A percentile compares a stretch with the other conserved stretches of the same genome.
Conservation (phyloP, 192 early-diverging fungal species). For the Podila clonocystis region DNA sequence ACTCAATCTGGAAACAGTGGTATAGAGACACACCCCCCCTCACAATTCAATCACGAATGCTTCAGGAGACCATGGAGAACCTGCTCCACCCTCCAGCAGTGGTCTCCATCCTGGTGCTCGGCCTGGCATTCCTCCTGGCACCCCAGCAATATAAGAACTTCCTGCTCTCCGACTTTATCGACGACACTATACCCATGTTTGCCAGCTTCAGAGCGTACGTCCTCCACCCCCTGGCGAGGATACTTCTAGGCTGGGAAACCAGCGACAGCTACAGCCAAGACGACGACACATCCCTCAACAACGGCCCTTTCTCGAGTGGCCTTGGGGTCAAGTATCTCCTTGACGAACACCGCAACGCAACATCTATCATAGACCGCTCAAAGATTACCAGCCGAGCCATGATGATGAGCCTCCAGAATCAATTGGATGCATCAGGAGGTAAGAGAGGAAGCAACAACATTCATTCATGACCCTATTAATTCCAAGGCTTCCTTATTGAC, state of each 20-base stretch:
- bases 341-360: constrained; percentile 26
- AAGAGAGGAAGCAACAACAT: background rate
- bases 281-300: background rate
- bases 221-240: constrained; percentile 21
- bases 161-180: constrained; percentile 16
- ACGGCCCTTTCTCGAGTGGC: background rate
- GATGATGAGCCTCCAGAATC: constrained; percentile 23
- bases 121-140: constrained; percentile 24
- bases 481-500: background rate
- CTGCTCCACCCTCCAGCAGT: constrained; percentile 44
- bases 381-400: constrained; percentile 47
- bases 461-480: background rate
- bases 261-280: background rate
- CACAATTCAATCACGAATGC: constrained; percentile 7
- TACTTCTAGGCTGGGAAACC: constrained; percentile 33
- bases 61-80: constrained; percentile 40
- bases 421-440: constrained; percentile 5
- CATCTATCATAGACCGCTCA: constrained; percentile 19
- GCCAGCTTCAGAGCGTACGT: constrained; percentile 6
- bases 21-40: background rate
- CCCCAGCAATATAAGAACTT: constrained; percentile 22
- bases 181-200: constrained; percentile 24
- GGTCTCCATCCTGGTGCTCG: constrained; percentile 22
- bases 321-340: background rate
- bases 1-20: too few species aligned